phyloP scores from a whole-genome alignment of 1,284 basidiomycete genomes.

The Ustilago hordei region DNA sequence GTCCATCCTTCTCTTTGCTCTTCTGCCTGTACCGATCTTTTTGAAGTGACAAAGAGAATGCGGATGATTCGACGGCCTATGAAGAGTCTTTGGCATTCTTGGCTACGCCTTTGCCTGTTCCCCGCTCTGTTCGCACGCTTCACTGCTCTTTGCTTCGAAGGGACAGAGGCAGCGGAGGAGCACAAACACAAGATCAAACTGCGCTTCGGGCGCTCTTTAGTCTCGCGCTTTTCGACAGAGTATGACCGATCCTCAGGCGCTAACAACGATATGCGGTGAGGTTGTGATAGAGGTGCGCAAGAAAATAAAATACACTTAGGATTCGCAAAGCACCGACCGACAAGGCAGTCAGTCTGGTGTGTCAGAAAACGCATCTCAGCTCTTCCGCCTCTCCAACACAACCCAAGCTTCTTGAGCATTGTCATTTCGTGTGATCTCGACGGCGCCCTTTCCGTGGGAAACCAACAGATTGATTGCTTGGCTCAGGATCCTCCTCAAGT shows the following conservation, averaged over 20 bases:
- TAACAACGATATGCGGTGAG: not conserved
- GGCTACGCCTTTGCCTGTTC: not conserved
- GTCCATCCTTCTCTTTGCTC: not conserved
- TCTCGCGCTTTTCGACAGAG: not conserved
- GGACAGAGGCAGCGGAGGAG: not conserved
- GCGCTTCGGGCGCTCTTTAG: not conserved
- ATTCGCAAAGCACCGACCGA: not conserved
- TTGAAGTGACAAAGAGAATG: not conserved
- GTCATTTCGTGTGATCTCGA: not conserved
- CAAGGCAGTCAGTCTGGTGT: not conserved
- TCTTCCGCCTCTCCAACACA: not conserved
- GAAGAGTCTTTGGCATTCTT: not conserved
- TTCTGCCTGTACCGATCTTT: not conserved
- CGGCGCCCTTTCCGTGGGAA: too few species aligned
- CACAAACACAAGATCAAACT: not conserved
- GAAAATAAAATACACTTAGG: not conserved
- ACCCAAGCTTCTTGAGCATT: not conserved
- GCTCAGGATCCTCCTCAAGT: not conserved
- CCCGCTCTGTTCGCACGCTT: not conserved
- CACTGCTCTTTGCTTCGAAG: too few species aligned
- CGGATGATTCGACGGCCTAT: not conserved
- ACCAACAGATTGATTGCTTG: not conserved
- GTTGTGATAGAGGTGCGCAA: not conserved
- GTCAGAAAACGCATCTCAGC: not conserved
- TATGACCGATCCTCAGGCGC: constrained; percentile 4